Conservation (phyloP, 805 yeast genomes). For the Lipomyces yamanashiensis region DNA sequence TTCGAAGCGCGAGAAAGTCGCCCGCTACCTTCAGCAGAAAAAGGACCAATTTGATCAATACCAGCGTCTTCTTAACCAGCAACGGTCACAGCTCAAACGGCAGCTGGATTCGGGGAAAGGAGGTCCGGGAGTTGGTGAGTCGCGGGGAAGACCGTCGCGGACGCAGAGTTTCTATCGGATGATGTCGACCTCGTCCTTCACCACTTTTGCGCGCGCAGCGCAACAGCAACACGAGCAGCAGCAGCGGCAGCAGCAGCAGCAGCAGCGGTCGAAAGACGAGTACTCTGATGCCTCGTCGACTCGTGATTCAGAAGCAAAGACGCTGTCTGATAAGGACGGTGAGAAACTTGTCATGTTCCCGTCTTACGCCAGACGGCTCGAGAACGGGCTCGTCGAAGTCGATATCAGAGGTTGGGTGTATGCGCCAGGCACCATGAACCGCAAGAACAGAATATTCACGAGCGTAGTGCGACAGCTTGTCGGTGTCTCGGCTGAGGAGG, state of each 20-base stretch:
- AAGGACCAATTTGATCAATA: slow-evolving; percentile 36
- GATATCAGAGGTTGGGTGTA: slow-evolving; percentile 73
- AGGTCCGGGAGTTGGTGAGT: slow-evolving; percentile 1
- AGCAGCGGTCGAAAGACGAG: background rate
- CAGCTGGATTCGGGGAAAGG: slow-evolving; percentile 1
- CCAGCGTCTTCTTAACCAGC: slow-evolving; percentile 31
- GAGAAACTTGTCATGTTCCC: slow-evolving; percentile 67
- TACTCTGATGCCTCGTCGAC: background rate
- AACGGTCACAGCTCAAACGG: slow-evolving; percentile 26
- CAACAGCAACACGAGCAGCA: slow-evolving; percentile 11
- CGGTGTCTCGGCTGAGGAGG: slow-evolving; percentile 42
- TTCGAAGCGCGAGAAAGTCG: slow-evolving; percentile 35
- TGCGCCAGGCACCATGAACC: slow-evolving; percentile 69
- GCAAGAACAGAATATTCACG: slow-evolving; percentile 72
- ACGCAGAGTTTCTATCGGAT: slow-evolving; percentile 21
- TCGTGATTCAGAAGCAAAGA: slow-evolving; percentile 7
- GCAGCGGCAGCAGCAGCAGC: slow-evolving; percentile 1
- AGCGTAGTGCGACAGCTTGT: slow-evolving; percentile 72
- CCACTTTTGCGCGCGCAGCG: slow-evolving; percentile 33
- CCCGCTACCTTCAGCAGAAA: slow-evolving; percentile 30
- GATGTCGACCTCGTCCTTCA: slow-evolving; percentile 35
- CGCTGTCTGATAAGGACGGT: slow-evolving; percentile 46
- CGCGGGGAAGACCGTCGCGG: background rate
- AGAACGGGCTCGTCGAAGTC: slow-evolving; percentile 52
- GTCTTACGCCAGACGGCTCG: slow-evolving; percentile 53